Percentiles rank a stretch among this genome's conserved stretches.
Conservation (phyloP, 148 eudicot genomes). For the Arbutus unedo region DNA sequence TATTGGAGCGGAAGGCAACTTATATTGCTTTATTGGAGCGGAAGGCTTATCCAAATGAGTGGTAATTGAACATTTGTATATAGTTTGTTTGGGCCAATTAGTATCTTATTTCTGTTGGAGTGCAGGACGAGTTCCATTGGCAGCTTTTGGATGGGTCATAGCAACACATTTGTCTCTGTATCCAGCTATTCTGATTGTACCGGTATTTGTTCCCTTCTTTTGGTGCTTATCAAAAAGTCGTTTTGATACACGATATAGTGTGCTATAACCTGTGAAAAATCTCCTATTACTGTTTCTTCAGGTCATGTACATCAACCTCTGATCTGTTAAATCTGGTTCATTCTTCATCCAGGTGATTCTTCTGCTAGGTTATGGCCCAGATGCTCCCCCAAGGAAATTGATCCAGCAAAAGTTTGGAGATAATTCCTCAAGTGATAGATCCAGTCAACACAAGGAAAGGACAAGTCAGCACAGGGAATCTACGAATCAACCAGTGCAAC, state of each 20-base stretch:
- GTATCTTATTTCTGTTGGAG: slow-evolving; percentile 21
- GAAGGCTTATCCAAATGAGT: neutral
- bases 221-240: neutral
- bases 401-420: slow-evolving; percentile 32
- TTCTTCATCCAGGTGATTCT: slow-evolving; percentile 55
- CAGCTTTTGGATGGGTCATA: slow-evolving; percentile 90
- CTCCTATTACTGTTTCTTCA: neutral
- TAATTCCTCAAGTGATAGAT: slow-evolving; percentile 17
- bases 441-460: slow-evolving; percentile 26
- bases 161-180: slow-evolving; percentile 92
- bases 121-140: slow-evolving; percentile 73
- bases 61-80: neutral
- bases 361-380: slow-evolving; percentile 75
- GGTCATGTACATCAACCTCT: neutral
- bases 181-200: slow-evolving; percentile 70
- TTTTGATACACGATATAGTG: neutral
- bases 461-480: slow-evolving; percentile 25
- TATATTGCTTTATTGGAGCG: neutral
- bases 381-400: slow-evolving; percentile 80
- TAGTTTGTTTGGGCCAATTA: slow-evolving; percentile 9
- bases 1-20: neutral
- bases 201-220: slow-evolving; percentile 47
- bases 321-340: neutral
- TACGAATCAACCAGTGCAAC: slow-evolving; percentile 23
- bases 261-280: neutral